Base-by-base conservation (phyloP, 441 rosid genomes). In the Jatropha podagrica region DNA sequence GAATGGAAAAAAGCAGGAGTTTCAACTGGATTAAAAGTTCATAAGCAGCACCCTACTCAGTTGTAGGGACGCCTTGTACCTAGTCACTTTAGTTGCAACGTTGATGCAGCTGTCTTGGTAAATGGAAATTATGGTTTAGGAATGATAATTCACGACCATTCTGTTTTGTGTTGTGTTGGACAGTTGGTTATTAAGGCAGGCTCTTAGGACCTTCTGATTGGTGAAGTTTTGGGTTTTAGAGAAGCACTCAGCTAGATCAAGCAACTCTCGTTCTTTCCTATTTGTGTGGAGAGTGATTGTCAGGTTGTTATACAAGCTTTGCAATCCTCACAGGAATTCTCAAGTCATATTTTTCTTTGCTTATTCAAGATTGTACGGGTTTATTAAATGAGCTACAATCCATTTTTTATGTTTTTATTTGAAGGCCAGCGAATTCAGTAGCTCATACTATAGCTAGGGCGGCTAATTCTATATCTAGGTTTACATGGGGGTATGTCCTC, bases 401-500 rank as follows among this genome's bases (percentile, higher is more conserved):
- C 6, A 23, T 59, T 59, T n/a, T 5, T 59, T 59, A 59, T 26
- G 15, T 10, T 18, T 59, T 59, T 59, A n/a, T 59, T n/a, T 0
- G 17, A 5, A n/a, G 32, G 17, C 17, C 23, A 59, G 26, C 63
- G 37, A 59, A 59, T 59, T n/a, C 15, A 7, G 63, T 59, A 0
- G 32, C 63, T 26, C 63, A 59, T n/a, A 20, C 27, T 4, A 18
- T n/a, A 4, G 63, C 11, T 59, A 59, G 63, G n/a, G 63, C 63
- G 26, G 23, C 63, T 59, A 23, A 23, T 59, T 59, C 32, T 59
- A 59, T 59, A 23, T 6, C 26, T 59, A 20, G 23, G 6, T 5
- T 18, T 58, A 5, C 62, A n/a, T 58, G 62, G 62, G 62, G 62
- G 2, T 58, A 58, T 58, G 62, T 20, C 62, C 62, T 58, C 62